Percentiles rank a stretch among this genome's conserved stretches.
These are phyloP conservation scores for Neofusicoccum parvum DNA, from an alignment of 2,329 filamentous ascomycete species.

Conservation along the genomic window DNA sequence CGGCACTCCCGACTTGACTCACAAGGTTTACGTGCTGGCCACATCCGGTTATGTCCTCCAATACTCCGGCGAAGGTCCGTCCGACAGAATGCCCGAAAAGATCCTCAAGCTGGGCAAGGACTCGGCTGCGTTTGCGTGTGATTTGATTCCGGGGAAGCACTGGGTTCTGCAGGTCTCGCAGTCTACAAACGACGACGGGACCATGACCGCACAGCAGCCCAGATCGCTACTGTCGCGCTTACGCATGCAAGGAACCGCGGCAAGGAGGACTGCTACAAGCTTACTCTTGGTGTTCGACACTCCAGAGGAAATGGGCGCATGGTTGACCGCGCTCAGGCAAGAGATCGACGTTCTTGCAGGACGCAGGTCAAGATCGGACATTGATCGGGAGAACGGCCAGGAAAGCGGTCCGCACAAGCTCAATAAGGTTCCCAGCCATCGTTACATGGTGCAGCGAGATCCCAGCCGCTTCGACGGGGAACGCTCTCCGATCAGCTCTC, in stretches of 20 bases:
- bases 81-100: slow-evolving; percentile 73
- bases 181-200: slow-evolving; percentile 61
- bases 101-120: slow-evolving; percentile 71
- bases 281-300: slow-evolving; percentile 73
- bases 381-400: slow-evolving; percentile 30
- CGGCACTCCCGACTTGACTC: slow-evolving; percentile 64
- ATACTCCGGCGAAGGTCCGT: slow-evolving; percentile 70
- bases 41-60: slow-evolving; percentile 74
- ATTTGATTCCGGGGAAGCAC: slow-evolving; percentile 76
- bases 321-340: slow-evolving; percentile 68
- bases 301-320: slow-evolving; percentile 74
- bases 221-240: slow-evolving; percentile 68
- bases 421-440: slow-evolving; percentile 37
- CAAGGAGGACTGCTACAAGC: slow-evolving; percentile 60
- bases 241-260: slow-evolving; percentile 59
- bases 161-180: slow-evolving; percentile 79
- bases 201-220: slow-evolving; percentile 49
- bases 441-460: slow-evolving; percentile 40
- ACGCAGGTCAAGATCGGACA: slow-evolving; percentile 51
- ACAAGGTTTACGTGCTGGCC: slow-evolving; percentile 72
- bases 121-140: slow-evolving; percentile 78
- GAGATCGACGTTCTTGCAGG: slow-evolving; percentile 73
- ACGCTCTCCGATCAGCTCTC: slow-evolving; percentile 28
- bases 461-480: slow-evolving; percentile 33
- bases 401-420: slow-evolving; percentile 24